These are phyloP conservation scores for Blastocystis sp. DNA, from an alignment of 352 stramenopile species.

Conservation along the genomic window DNA sequence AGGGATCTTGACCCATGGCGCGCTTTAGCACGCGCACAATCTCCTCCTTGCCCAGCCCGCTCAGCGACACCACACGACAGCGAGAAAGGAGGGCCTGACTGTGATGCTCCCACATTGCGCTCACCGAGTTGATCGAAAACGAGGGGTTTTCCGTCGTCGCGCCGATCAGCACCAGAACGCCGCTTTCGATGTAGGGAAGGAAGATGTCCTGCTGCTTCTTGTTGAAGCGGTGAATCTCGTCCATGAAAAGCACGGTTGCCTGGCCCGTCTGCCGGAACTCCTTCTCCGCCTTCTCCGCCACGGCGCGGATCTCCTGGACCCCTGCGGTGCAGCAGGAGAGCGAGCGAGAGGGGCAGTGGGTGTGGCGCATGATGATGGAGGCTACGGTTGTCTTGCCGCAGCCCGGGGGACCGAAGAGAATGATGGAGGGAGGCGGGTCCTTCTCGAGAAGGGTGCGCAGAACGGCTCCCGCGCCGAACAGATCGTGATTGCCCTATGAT, in stretches of 20 bases:
- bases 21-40: conserved; percentile 78
- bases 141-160: conserved; percentile 84
- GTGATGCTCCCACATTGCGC: not conserved
- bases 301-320: conserved; percentile 78
- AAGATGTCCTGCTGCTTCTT: conserved; percentile 85
- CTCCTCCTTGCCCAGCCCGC: conserved; percentile 77
- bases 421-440: conserved; percentile 10
- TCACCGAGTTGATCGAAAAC: conserved; percentile 79
- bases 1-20: conserved; percentile 72
- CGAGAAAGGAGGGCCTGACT: conserved; percentile 54
- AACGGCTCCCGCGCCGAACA: conserved; percentile 76
- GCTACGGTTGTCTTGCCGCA: conserved; percentile 83
- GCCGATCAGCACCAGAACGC: conserved; percentile 82
- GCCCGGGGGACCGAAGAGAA: conserved; percentile 76
- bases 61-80: conserved; percentile 74
- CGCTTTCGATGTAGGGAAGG: conserved; percentile 80
- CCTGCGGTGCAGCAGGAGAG: conserved; percentile 79
- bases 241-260: conserved; percentile 81
- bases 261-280: conserved; percentile 77
- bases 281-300: conserved; percentile 77
- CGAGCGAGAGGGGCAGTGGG: conserved; percentile 75
- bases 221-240: conserved; percentile 84
- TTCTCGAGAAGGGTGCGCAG: conserved; percentile 21
- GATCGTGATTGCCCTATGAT: conserved; percentile 76
- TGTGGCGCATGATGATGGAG: conserved; percentile 78